phyloP scores from a whole-genome alignment of 2,329 filamentous ascomycete species.

The Fusarium protoensiforme region DNA sequence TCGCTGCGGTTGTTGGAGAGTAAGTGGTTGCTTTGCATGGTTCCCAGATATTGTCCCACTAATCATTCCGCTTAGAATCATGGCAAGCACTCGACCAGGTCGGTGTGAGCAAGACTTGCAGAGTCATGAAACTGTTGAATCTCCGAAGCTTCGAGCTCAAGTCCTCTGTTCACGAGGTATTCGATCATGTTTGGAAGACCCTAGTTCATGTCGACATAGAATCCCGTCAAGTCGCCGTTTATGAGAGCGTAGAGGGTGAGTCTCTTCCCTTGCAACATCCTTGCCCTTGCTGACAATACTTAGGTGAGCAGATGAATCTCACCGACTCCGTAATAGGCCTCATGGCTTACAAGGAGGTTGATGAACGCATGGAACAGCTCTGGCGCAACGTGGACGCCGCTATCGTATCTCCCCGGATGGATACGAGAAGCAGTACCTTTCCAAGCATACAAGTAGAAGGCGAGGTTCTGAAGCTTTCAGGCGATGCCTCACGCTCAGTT shows the following conservation, averaged over 20 bases:
- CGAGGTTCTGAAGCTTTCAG: constrained; percentile 56
- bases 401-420: constrained; percentile 70
- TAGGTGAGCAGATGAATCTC: constrained; percentile 64
- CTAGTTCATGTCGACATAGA: constrained; percentile 72
- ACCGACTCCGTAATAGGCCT: constrained; percentile 66
- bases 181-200: constrained; percentile 77
- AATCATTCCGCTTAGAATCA: constrained; percentile 55
- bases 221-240: constrained; percentile 66
- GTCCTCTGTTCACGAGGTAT: constrained; percentile 71
- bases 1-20: constrained; percentile 67
- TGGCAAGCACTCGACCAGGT: constrained; percentile 69
- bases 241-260: constrained; percentile 62
- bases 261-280: background rate
- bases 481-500: constrained; percentile 57
- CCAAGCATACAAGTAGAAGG: constrained; percentile 55
- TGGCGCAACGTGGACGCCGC: constrained; percentile 72
- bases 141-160: constrained; percentile 74
- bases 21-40: constrained; percentile 45
- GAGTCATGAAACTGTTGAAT: constrained; percentile 73
- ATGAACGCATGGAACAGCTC: constrained; percentile 68
- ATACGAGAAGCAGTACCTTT: constrained; percentile 47
- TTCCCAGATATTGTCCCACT: constrained; percentile 1
- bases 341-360: constrained; percentile 69
- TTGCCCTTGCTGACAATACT: constrained; percentile 25
- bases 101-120: constrained; percentile 69